phyloP scores from a whole-genome alignment of 1,284 basidiomycete genomes.

The Puccinia triticina region DNA sequence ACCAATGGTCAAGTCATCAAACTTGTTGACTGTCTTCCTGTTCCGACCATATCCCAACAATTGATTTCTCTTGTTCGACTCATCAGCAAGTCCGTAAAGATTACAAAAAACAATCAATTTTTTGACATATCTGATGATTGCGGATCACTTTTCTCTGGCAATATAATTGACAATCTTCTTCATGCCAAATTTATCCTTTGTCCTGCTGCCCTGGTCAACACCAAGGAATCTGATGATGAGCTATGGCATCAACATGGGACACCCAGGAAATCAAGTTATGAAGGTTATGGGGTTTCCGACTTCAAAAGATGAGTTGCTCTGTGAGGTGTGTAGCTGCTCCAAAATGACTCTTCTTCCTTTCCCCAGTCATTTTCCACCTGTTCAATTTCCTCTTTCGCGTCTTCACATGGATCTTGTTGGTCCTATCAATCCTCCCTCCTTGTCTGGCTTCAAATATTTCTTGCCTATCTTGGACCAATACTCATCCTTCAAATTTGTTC shows the following conservation, averaged over 20 bases:
- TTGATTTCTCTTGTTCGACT: not conserved
- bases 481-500: no score
- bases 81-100: not conserved
- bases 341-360: not conserved
- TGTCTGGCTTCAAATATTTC: conserved; percentile 16
- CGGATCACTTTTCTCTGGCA: not conserved
- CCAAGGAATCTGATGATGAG: not conserved
- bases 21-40: not conserved
- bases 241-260: not conserved
- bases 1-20: not conserved
- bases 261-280: not conserved
- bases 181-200: not conserved
- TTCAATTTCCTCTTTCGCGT: not conserved
- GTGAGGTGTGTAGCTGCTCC: not conserved
- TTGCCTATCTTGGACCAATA: not conserved
- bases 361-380: not conserved
- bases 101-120: not conserved
- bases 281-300: not conserved
- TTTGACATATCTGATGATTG: not conserved
- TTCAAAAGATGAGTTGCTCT: not conserved
- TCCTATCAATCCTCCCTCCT: not conserved
- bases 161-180: not conserved
- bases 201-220: no score
- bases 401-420: conserved; percentile 6
- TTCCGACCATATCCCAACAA: not conserved